A percentile compares a stretch with the other conserved stretches of the same genome.
Conservation (phyloP, 2,329 filamentous ascomycete genomes). For the Fusarium tupiense region DNA sequence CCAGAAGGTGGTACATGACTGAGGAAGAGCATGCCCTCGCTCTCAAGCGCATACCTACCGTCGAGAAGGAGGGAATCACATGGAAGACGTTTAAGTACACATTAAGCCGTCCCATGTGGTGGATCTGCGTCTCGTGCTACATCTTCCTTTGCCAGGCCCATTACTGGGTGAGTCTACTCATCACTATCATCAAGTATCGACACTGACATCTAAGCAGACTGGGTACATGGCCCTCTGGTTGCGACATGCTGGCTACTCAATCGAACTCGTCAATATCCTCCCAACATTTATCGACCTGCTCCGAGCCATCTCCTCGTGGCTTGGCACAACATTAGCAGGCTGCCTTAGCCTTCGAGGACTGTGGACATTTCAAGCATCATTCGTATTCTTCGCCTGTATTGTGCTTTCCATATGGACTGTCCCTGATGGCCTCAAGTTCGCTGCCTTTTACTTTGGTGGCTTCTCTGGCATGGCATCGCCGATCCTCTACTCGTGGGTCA, state of each 20-base stretch:
- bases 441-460: not conserved
- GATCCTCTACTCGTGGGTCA: not conserved
- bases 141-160: not conserved
- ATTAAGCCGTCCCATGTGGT: not conserved
- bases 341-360: conserved; percentile 1
- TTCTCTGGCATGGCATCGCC: conserved; percentile 5
- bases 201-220: not conserved
- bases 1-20: not conserved
- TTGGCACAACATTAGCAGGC: not conserved
- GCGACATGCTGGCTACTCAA: not conserved
- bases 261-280: not conserved
- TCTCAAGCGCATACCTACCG: not conserved
- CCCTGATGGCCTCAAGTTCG: not conserved
- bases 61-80: not conserved
- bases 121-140: not conserved
- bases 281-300: not conserved
- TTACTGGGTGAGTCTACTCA: conserved; percentile 1
- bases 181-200: fast-evolving
- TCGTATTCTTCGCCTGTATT: not conserved
- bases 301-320: not conserved
- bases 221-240: conserved; percentile 4
- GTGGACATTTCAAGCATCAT: not conserved
- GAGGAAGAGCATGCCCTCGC: not conserved
- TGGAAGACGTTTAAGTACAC: conserved; percentile 5
- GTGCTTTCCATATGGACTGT: not conserved